phyloP scores from a whole-genome alignment of 1,284 basidiomycete species.

The Schizophyllum commune region DNA sequence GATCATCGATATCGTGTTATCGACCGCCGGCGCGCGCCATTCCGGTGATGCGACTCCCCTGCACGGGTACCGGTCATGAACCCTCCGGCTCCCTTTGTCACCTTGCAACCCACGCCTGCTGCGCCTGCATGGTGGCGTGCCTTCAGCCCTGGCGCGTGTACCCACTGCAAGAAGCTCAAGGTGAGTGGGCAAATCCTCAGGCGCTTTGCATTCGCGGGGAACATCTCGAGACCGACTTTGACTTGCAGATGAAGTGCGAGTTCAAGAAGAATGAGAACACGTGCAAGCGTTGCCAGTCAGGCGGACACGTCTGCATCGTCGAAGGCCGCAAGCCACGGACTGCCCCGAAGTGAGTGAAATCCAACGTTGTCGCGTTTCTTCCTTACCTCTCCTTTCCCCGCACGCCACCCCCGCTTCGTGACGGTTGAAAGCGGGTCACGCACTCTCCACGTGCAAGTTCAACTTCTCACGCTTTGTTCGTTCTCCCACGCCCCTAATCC shows the following conservation, averaged over 20 bases:
- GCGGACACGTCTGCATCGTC: constrained; percentile 68
- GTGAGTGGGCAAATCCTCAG: constrained; percentile 31
- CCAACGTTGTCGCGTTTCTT: constrained; percentile 7
- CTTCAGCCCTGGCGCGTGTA: constrained; percentile 67
- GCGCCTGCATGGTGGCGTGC: background rate
- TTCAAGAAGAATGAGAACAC: constrained; percentile 41
- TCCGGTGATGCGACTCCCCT: background rate
- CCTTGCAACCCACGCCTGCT: background rate
- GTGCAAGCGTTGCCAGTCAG: constrained; percentile 62
- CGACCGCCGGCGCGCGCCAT: background rate
- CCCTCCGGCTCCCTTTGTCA: background rate
- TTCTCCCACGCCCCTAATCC: too few species aligned
- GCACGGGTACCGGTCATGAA: background rate
- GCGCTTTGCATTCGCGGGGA: background rate
- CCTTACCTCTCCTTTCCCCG: constrained; percentile 5
- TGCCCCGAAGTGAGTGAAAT: constrained; percentile 63
- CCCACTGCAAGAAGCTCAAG: constrained; percentile 78
- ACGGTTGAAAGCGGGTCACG: background rate
- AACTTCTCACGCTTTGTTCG: too few species aligned
- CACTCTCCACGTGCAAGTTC: too few species aligned
- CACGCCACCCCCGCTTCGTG: background rate
- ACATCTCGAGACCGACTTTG: background rate
- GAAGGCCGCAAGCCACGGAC: constrained; percentile 71
- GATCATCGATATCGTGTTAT: background rate
- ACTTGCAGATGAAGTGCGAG: constrained; percentile 13